Evolutionary conservation across 345 rosid genomes (phyloP).

Genomic region (Gossypium stocksii): DNA sequence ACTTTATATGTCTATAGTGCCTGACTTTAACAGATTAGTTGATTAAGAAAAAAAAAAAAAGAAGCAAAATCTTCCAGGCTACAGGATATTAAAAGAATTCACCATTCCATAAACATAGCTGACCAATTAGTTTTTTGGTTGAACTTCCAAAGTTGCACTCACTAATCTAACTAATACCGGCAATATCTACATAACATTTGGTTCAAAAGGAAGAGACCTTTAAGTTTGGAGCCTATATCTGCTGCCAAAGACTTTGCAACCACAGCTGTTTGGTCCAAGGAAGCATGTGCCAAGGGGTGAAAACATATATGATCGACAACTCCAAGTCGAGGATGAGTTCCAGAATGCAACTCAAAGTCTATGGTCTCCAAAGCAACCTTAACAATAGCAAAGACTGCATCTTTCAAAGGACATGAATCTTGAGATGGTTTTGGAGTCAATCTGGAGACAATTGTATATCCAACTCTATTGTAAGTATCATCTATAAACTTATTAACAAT

Average conservation of each 20-base stretch:
- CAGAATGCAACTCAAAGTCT: slow-evolving; percentile 58
- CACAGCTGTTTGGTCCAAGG: slow-evolving; percentile 55
- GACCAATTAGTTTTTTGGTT: neutral
- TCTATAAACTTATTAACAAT: slow-evolving; percentile 84
- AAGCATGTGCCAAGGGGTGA: slow-evolving; percentile 62
- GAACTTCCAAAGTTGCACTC: neutral
- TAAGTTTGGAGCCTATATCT: slow-evolving; percentile 61
- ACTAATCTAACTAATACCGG: neutral
- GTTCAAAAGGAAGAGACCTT: slow-evolving; percentile 43
- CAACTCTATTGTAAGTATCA: slow-evolving; percentile 68
- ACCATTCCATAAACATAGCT: neutral
- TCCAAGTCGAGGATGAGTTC: slow-evolving; percentile 88
- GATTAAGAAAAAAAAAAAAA: neutral
- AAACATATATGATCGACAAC: slow-evolving; percentile 92
- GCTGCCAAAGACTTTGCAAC: slow-evolving; percentile 64
- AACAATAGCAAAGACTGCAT: slow-evolving; percentile 69
- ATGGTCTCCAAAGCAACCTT: slow-evolving; percentile 65
- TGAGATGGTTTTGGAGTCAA: slow-evolving; percentile 25
- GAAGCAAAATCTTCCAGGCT: neutral
- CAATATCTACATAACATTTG: slow-evolving; percentile 3
- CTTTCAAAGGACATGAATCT: slow-evolving; percentile 40
- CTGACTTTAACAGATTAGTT: neutral
- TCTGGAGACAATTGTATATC: slow-evolving; percentile 68
- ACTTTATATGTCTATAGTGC: neutral
- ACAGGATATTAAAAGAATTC: neutral